Conservation (phyloP, 139 green algal species). For the Chlamydomonas sphaeroides region DNA sequence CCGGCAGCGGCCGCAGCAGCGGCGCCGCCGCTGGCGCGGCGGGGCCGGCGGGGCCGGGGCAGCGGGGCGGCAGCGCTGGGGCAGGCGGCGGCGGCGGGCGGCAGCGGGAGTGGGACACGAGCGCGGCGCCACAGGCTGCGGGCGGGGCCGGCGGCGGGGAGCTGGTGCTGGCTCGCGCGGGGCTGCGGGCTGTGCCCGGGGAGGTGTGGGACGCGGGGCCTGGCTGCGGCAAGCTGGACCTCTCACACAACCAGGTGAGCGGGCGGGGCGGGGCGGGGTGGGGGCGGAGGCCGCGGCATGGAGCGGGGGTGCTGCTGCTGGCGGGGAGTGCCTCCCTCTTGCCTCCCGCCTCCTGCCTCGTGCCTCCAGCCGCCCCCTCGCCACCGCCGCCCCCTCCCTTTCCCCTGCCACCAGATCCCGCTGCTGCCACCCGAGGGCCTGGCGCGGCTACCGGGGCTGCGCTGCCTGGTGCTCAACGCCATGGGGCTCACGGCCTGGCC, state of each 20-base stretch:
- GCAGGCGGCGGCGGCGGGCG: neutral
- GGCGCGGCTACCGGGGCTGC: constrained; percentile 27
- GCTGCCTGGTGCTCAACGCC: constrained; percentile 24
- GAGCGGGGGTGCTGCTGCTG: no score
- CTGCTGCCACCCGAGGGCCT: constrained; percentile 13
- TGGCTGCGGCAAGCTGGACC: constrained; percentile 41
- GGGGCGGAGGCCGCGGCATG: no score
- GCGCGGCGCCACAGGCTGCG: no score
- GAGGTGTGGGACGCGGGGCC: constrained; percentile 26
- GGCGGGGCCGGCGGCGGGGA: neutral
- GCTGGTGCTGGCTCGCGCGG: constrained; percentile 36
- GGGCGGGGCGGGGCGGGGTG: no score
- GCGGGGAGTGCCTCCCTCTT: no score
- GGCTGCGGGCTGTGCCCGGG: constrained; percentile 36
- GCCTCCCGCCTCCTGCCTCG: no score
- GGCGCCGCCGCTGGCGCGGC: neutral
- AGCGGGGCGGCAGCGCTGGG: neutral
- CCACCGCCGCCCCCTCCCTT: neutral
- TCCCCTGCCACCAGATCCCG: neutral
- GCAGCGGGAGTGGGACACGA: neutral
- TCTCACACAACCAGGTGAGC: constrained; percentile 49
- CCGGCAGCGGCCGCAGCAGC: constrained; percentile 25
- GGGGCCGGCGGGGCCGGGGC: neutral
- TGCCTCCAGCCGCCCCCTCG: neutral
- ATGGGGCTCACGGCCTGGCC: constrained; percentile 51